These are phyloP conservation scores for Pisolithus thermaeus DNA, from an alignment of 1,284 basidiomycete genomes.

Conservation along the genomic window DNA sequence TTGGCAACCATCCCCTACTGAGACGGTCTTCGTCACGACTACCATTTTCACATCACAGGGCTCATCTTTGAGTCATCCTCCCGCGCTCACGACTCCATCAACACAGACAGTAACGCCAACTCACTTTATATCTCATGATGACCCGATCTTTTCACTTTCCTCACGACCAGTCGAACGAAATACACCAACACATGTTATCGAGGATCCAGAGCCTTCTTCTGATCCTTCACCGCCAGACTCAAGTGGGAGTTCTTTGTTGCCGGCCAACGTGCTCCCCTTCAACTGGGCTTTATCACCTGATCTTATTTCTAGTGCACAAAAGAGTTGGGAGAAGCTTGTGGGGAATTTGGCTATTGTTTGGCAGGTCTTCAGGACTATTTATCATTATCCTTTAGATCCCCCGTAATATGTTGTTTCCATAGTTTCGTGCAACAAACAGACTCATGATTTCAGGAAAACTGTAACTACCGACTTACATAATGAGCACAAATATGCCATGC, in stretches of 20 bases:
- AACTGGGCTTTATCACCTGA: slow-evolving; percentile 26
- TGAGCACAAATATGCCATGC: background rate
- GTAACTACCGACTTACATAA: background rate
- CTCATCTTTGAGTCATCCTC: slow-evolving; percentile 1
- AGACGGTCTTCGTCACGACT: slow-evolving; percentile 28
- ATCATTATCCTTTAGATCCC: slow-evolving; percentile 55
- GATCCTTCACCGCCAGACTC: slow-evolving; percentile 10
- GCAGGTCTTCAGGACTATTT: slow-evolving; percentile 41
- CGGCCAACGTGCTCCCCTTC: slow-evolving; percentile 14
- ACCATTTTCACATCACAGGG: slow-evolving; percentile 26
- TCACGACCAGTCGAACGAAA: slow-evolving; percentile 6
- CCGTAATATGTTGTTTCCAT: slow-evolving; percentile 60
- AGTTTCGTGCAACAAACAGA: slow-evolving; percentile 27
- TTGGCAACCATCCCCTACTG: slow-evolving; percentile 13
- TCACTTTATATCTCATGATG: slow-evolving; percentile 3
- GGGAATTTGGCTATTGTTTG: slow-evolving; percentile 39
- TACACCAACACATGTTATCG: background rate
- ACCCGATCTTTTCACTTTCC: slow-evolving; percentile 2
- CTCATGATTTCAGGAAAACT: background rate
- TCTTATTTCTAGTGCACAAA: slow-evolving; percentile 20
- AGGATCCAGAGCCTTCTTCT: slow-evolving; percentile 10
- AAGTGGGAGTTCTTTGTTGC: slow-evolving; percentile 14
- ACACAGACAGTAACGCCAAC: slow-evolving; percentile 7
- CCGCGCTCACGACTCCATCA: slow-evolving; percentile 4
- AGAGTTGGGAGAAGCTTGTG: slow-evolving; percentile 29